Percentiles rank a stretch among this genome's conserved stretches.
phyloP scores from a whole-genome alignment of 371 early-diverging fungal species.

The Apophysomyces trapeziformis region DNA sequence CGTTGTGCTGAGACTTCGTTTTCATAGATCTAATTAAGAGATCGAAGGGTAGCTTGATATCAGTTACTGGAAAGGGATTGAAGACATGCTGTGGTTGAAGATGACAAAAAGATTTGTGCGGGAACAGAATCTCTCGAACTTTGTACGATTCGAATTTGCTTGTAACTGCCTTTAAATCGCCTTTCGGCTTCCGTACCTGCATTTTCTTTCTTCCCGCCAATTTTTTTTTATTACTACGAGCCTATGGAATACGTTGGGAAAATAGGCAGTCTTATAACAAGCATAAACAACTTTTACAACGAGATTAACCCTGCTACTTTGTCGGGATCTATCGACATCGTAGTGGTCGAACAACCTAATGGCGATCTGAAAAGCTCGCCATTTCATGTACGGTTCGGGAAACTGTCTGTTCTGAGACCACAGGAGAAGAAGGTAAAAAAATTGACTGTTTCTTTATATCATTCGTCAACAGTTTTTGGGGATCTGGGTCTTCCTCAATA shows the following conservation, averaged over 20 bases:
- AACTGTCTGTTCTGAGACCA: conserved; percentile 89
- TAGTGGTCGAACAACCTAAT: conserved; percentile 87
- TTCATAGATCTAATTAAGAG: no score
- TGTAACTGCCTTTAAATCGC: no score
- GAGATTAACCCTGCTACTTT: conserved; percentile 98
- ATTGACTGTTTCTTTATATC: background rate
- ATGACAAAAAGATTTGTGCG: no score
- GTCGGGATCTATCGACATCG: conserved; percentile 98
- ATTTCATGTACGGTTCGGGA: conserved; percentile 99
- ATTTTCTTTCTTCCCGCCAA: background rate
- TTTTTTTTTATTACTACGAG: background rate
- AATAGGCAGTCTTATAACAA: conserved; percentile 57
- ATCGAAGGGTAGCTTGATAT: no score
- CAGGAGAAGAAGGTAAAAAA: conserved; percentile 78
- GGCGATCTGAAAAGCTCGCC: conserved; percentile 92
- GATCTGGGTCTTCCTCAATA: background rate
- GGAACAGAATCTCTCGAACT: no score
- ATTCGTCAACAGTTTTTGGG: conserved; percentile 5
- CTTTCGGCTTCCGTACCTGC: no score
- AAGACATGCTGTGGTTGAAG: no score
- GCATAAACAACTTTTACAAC: conserved; percentile 93
- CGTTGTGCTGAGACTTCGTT: no score
- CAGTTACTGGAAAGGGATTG: no score
- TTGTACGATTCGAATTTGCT: no score
- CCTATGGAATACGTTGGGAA: conserved; percentile 52